Percentiles rank a stretch among this genome's conserved stretches.
Conservation (phyloP, 257 asterid genomes). For the Fraxinus americana region DNA sequence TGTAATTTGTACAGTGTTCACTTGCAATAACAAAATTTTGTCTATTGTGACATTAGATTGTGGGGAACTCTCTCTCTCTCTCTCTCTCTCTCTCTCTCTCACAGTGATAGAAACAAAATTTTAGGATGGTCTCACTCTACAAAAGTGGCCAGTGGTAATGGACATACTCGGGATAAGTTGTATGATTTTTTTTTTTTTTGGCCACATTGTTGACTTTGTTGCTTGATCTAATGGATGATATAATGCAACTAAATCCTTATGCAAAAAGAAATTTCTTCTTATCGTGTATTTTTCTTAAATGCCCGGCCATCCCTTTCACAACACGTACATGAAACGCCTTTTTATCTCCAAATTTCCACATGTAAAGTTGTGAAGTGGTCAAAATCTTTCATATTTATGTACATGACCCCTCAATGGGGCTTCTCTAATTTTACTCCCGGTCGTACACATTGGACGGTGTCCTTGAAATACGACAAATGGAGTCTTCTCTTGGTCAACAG, state of each 20-base stretch:
- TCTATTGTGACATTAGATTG: background rate
- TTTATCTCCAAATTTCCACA: constrained; percentile 55
- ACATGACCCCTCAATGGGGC: constrained; percentile 73
- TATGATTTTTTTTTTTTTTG: too few species aligned
- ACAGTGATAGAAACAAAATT: constrained; percentile 26
- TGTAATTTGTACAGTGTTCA: background rate
- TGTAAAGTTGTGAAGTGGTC: constrained; percentile 81
- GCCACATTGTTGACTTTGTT: too few species aligned
- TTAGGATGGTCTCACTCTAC: too few species aligned
- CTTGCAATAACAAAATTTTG: background rate
- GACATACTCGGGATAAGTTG: too few species aligned
- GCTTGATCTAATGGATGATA: too few species aligned
- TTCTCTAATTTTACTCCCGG: constrained; percentile 64
- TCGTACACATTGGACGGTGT: constrained; percentile 79
- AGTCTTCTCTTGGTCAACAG: constrained; percentile 67
- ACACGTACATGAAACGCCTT: constrained; percentile 64
- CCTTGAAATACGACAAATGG: constrained; percentile 89
- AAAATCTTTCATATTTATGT: constrained; percentile 84
- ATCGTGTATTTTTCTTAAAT: background rate
- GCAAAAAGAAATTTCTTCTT: too few species aligned
- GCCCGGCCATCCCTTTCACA: constrained; percentile 93
- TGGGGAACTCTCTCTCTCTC: too few species aligned
- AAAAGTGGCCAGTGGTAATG: too few species aligned
- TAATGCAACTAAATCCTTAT: too few species aligned
- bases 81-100: too few species aligned